These are phyloP conservation scores for Alternaria rosae DNA, from an alignment of 2,329 filamentous ascomycete species.

Conservation along the genomic window DNA sequence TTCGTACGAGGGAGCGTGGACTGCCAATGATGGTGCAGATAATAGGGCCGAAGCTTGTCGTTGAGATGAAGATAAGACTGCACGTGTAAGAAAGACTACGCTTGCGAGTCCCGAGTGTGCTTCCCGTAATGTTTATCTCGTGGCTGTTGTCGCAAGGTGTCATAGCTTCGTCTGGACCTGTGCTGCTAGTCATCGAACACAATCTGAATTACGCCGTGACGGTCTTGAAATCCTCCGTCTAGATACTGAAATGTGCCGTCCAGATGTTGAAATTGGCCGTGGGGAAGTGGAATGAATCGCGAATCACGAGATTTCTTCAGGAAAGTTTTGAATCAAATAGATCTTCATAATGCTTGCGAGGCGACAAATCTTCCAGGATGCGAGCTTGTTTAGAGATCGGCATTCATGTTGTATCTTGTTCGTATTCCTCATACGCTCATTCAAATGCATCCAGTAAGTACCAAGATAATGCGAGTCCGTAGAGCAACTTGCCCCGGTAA, in stretches of 20 bases:
- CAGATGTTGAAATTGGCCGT: background rate
- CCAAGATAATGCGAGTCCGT: background rate
- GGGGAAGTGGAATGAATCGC: background rate
- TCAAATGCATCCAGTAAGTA: background rate
- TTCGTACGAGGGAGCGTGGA: background rate
- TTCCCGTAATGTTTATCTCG: background rate
- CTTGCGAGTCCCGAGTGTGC: background rate
- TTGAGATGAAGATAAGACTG: background rate
- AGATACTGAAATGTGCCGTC: background rate
- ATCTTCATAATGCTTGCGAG: background rate
- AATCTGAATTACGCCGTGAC: background rate
- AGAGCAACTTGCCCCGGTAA: constrained; percentile 3
- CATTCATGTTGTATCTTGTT: background rate
- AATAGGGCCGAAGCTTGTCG: background rate
- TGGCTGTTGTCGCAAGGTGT: background rate
- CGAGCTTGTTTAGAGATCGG: background rate
- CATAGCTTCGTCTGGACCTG: background rate
- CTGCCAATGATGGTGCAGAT: background rate
- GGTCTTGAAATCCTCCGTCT: background rate
- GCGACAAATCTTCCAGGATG: background rate
- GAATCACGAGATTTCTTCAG: background rate
- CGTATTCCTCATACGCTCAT: background rate
- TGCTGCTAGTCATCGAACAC: background rate
- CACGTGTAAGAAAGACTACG: background rate
- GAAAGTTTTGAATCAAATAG: background rate